Evolutionary conservation across 2,329 filamentous ascomycete genomes (phyloP).

Genomic region (Aspergillus fischeri): DNA sequence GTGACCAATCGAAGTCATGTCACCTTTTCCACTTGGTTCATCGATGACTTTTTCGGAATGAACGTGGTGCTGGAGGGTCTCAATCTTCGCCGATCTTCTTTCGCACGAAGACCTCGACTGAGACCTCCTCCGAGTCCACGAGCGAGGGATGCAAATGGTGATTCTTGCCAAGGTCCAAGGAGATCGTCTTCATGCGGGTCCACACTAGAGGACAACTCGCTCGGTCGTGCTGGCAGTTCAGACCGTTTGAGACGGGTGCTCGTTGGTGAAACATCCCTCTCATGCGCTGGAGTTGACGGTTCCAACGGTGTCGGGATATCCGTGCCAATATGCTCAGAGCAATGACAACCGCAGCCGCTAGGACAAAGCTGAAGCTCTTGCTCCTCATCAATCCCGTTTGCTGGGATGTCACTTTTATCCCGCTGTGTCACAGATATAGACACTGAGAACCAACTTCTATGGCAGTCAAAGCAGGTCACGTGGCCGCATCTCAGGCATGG

Average conservation of each 20-base stretch:
- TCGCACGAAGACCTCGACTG: constrained; percentile 35
- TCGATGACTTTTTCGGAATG: constrained; percentile 19
- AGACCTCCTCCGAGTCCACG: constrained; percentile 41
- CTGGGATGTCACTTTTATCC: constrained; percentile 11
- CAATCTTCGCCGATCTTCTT: constrained; percentile 28
- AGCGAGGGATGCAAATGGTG: constrained; percentile 38
- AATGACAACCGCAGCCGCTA: constrained; percentile 47
- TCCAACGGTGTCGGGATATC: constrained; percentile 30
- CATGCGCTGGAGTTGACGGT: constrained; percentile 15
- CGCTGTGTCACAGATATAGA: constrained; percentile 4
- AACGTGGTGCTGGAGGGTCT: constrained; percentile 13
- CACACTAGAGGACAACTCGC: constrained; percentile 11
- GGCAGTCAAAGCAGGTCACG: constrained; percentile 44
- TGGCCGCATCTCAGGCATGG: constrained; percentile 48
- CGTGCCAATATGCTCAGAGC: constrained; percentile 35
- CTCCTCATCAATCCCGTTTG: constrained; percentile 10
- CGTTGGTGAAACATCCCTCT: constrained; percentile 17
- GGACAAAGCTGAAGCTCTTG: constrained; percentile 35
- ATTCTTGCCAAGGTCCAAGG: constrained; percentile 31
- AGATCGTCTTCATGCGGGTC: constrained; percentile 33
- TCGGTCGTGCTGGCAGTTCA: constrained; percentile 9
- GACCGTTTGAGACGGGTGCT: constrained; percentile 13
- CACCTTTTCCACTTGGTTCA: constrained; percentile 23
- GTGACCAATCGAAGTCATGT: not conserved
- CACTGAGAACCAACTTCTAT: constrained; percentile 38